A percentile compares a stretch with the other conserved stretches of the same genome.
Conservation (phyloP, 225 moss, liverwort and hornwort genomes). For the Physcomitrium patens region DNA sequence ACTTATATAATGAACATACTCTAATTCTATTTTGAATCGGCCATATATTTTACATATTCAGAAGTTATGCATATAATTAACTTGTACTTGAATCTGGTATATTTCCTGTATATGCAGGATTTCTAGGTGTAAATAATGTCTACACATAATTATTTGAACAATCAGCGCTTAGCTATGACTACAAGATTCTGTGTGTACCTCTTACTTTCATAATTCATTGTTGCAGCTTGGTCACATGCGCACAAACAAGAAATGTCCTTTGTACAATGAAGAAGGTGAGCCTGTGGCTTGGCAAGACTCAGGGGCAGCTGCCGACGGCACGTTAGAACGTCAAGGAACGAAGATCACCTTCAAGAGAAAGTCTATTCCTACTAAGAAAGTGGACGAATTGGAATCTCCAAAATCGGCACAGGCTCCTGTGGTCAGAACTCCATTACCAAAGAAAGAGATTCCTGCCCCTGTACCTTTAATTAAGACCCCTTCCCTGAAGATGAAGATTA, state of each 20-base stretch:
- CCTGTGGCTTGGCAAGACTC: constrained; percentile 74
- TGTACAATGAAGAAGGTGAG: constrained; percentile 97
- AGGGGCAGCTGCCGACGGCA: constrained; percentile 76
- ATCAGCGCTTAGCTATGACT: neutral
- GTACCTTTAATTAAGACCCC: constrained; percentile 54
- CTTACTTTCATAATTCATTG: constrained; percentile 22
- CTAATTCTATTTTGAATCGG: neutral
- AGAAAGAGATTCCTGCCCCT: constrained; percentile 34
- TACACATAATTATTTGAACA: neutral
- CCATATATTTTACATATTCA: neutral
- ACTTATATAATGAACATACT: neutral
- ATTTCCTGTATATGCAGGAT: neutral
- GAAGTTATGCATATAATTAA: neutral
- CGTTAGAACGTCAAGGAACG: constrained; percentile 88
- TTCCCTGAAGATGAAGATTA: constrained; percentile 76
- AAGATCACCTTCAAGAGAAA: constrained; percentile 94
- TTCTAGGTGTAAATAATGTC: neutral
- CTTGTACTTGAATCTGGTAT: neutral
- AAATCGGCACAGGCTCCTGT: constrained; percentile 40
- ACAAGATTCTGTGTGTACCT: constrained; percentile 3
- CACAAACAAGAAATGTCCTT: constrained; percentile 97
- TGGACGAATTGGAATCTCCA: constrained; percentile 73
- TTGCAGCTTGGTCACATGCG: constrained; percentile 98
- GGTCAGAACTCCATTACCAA: constrained; percentile 31
- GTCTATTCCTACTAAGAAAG: constrained; percentile 47